Conservation (phyloP, 345 rosid species). For the Gynandropsis gynandra region DNA sequence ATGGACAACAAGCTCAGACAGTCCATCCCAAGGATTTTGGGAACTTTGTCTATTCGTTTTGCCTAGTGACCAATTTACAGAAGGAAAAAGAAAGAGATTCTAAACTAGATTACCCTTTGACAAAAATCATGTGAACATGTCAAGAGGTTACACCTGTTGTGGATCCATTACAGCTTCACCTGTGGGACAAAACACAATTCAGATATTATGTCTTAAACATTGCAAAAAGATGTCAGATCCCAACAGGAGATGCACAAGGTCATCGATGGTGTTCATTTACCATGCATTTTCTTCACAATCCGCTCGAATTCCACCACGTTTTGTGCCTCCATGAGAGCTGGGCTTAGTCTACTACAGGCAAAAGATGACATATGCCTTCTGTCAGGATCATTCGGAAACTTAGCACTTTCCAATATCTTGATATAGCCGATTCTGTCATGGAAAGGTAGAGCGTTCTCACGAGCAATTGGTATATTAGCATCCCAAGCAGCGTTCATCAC, state of each 20-base stretch:
- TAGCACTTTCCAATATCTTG: slow-evolving; percentile 66
- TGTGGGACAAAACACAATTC: slow-evolving; percentile 17
- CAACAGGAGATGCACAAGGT: too few species aligned
- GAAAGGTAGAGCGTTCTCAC: slow-evolving; percentile 75
- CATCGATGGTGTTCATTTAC: slow-evolving; percentile 30
- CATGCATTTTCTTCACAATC: slow-evolving; percentile 88
- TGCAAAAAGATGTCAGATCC: neutral
- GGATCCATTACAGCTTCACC: slow-evolving; percentile 28
- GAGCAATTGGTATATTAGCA: slow-evolving; percentile 39
- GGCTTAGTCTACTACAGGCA: slow-evolving; percentile 68
- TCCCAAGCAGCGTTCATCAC: slow-evolving; percentile 96
- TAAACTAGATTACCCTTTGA: neutral
- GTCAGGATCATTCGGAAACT: slow-evolving; percentile 80
- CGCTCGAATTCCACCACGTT: slow-evolving; percentile 68
- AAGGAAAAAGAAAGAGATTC: neutral
- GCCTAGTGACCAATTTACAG: too few species aligned
- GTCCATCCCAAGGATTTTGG: too few species aligned
- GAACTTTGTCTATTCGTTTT: too few species aligned
- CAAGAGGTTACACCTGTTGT: too few species aligned
- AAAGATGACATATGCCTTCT: slow-evolving; percentile 68
- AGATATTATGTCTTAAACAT: slow-evolving; percentile 10
- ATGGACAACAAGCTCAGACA: too few species aligned
- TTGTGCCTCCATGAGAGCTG: slow-evolving; percentile 70
- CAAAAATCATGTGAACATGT: too few species aligned
- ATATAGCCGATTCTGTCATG: slow-evolving; percentile 64